Evolutionary conservation across 371 early-diverging fungal species (phyloP), one percentile per base, ranked within the genome.

Genomic region (Syncephalastrum monosporum): DNA sequence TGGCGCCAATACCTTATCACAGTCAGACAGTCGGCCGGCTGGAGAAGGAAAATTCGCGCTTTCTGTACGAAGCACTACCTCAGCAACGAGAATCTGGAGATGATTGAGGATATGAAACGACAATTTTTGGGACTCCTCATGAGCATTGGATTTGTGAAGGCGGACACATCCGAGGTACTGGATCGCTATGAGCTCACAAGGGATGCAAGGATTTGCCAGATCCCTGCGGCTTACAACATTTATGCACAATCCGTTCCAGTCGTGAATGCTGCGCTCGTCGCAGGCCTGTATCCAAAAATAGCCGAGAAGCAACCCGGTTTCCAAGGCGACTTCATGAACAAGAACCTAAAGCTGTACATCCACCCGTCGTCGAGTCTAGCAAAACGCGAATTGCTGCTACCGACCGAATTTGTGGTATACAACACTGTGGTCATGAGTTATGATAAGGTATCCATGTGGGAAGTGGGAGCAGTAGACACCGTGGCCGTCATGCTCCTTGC

Each of bases 71-170:
- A 68, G n/a, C 68, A 86, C 55, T 82, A 72, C 46, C 68, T 91
- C 42, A 86, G 79, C 59, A 69, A 79, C 33, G 81, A 83, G 45
- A 82, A 80, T n/a, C 48, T 91, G 45, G 75, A 77, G 42, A 83
- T 80, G 81, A 85, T 93, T 38, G 92, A 93, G 52, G 88, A 88
- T 29, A 83, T 88, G 74, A 92, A 92, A 62, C 83, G 86, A 29
- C 93, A 93, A 68, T 88, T 89, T 42, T 68, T 89, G 25, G 82
- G 81, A 1, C 71, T 92, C 25, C 63, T 94, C 24, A 66, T 80
- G n/a, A 84, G 85, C 24, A 89, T 86, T 47, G 91, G 91, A 0
- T 87, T 94, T 67, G 82, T 92, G 4, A 58, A 68, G 55, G 69
- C 77, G 5, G 52, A 60, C n/a, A 19, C 57, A 41, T 21, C 38